A percentile compares a stretch with the other conserved stretches of the same genome.
phyloP scores from a whole-genome alignment of 2,329 filamentous ascomycete genomes.

The Sclerotinia minor region DNA sequence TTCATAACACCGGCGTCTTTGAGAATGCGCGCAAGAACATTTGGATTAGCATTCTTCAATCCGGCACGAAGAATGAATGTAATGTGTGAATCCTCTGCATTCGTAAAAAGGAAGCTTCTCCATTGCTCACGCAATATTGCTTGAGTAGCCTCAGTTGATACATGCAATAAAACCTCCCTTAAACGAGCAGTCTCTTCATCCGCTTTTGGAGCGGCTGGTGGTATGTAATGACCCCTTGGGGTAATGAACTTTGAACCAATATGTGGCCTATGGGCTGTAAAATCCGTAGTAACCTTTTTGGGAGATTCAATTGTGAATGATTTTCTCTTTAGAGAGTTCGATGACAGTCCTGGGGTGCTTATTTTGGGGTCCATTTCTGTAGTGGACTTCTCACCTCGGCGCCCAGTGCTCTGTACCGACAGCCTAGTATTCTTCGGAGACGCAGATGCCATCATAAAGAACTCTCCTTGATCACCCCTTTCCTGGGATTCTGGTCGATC shows the following conservation, averaged over 20 bases:
- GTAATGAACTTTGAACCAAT: not conserved
- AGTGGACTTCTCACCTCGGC: not conserved
- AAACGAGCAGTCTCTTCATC: conserved; percentile 33
- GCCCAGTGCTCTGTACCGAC: not conserved
- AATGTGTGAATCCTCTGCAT: conserved; percentile 33
- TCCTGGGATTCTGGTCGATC: too few relatives aligned
- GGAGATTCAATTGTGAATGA: conserved; percentile 3
- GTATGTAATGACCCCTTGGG: not conserved
- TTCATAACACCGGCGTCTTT: conserved; percentile 33
- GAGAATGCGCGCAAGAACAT: conserved; percentile 32
- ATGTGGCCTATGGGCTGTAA: not conserved
- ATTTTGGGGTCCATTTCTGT: not conserved
- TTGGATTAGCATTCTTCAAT: conserved; percentile 34
- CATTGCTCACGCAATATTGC: conserved; percentile 32
- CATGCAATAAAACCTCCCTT: conserved; percentile 29
- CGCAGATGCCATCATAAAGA: not conserved
- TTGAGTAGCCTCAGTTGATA: conserved; percentile 33
- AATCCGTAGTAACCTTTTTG: not conserved
- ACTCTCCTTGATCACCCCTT: not conserved
- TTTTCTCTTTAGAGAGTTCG: conserved; percentile 1
- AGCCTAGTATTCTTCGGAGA: not conserved
- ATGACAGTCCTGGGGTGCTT: not conserved
- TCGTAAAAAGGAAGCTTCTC: conserved; percentile 34
- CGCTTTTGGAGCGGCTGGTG: not conserved
- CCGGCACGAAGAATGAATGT: conserved; percentile 36